phyloP scores from a whole-genome alignment of 345 rosid genomes.

The Firmiana major region DNA sequence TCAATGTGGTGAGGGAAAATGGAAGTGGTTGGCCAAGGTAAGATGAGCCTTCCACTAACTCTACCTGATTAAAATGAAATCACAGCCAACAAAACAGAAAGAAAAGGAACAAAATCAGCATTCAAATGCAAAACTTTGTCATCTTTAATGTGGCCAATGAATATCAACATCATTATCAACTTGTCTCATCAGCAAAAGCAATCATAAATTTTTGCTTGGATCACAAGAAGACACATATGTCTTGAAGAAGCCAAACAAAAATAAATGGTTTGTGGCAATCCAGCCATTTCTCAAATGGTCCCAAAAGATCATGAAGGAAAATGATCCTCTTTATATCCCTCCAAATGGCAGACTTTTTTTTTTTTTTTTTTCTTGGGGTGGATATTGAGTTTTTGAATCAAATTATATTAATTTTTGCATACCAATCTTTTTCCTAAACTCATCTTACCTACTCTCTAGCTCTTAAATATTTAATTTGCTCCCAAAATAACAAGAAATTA shows the following conservation, averaged over 20 bases:
- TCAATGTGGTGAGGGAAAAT: constrained; percentile 73
- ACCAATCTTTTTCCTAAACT: constrained; percentile 8
- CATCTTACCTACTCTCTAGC: not conserved
- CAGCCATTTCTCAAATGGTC: not conserved
- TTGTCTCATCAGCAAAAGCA: not conserved
- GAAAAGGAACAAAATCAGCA: not conserved
- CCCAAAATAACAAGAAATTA: not conserved
- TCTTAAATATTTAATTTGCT: not conserved
- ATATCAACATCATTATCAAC: not conserved
- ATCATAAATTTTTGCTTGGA: constrained; percentile 21
- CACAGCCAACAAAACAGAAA: not conserved
- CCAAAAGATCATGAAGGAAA: not conserved
- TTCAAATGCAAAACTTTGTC: not conserved
- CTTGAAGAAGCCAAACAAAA: too few relatives aligned
- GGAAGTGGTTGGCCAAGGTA: constrained; percentile 94
- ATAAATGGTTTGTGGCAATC: too few relatives aligned
- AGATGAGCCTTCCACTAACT: constrained; percentile 84
- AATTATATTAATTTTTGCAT: not conserved
- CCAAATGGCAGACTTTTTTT: not conserved
- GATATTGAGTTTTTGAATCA: not conserved
- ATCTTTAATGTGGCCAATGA: not conserved
- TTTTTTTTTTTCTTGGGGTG: not conserved
- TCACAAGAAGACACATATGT: constrained; percentile 20
- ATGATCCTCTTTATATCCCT: not conserved
- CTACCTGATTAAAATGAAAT: constrained; percentile 46